Percentiles rank a stretch among this genome's conserved stretches.
Conservation (phyloP, 2,329 filamentous ascomycete species). For the Aspergillus sp. region DNA sequence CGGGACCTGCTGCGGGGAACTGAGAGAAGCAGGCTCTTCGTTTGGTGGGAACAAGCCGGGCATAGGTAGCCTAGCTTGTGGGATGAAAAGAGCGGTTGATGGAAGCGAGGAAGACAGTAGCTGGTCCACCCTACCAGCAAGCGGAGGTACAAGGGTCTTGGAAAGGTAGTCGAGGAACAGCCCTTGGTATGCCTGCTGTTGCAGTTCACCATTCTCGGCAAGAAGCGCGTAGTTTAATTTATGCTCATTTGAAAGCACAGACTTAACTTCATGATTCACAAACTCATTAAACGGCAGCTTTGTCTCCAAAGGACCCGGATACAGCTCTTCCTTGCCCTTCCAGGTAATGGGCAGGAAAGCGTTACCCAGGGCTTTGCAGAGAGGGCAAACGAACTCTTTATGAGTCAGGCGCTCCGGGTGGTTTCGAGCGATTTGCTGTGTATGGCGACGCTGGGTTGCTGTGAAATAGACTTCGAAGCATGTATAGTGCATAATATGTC, state of each 20-base stretch:
- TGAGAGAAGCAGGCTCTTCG: slow-evolving; percentile 31
- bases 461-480: slow-evolving; percentile 93
- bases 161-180: slow-evolving; percentile 53
- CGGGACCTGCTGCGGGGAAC: slow-evolving; percentile 32
- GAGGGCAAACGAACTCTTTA: slow-evolving; percentile 91
- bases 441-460: slow-evolving; percentile 79
- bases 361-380: slow-evolving; percentile 96
- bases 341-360: slow-evolving; percentile 92
- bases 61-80: slow-evolving; percentile 34
- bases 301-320: slow-evolving; percentile 69
- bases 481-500: slow-evolving; percentile 96
- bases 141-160: slow-evolving; percentile 50
- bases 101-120: slow-evolving; percentile 28
- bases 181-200: slow-evolving; percentile 44
- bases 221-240: slow-evolving; percentile 49
- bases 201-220: slow-evolving; percentile 35
- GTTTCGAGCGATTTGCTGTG: slow-evolving; percentile 88
- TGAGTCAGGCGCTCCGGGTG: slow-evolving; percentile 78
- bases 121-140: slow-evolving; percentile 45
- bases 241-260: slow-evolving; percentile 47
- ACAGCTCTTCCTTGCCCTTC: slow-evolving; percentile 85
- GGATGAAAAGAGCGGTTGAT: slow-evolving; percentile 29
- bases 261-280: slow-evolving; percentile 60
- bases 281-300: slow-evolving; percentile 66
- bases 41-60: slow-evolving; percentile 40